These are phyloP conservation scores for Salix caprea DNA, from an alignment of 345 rosid genomes.

Conservation along the genomic window DNA sequence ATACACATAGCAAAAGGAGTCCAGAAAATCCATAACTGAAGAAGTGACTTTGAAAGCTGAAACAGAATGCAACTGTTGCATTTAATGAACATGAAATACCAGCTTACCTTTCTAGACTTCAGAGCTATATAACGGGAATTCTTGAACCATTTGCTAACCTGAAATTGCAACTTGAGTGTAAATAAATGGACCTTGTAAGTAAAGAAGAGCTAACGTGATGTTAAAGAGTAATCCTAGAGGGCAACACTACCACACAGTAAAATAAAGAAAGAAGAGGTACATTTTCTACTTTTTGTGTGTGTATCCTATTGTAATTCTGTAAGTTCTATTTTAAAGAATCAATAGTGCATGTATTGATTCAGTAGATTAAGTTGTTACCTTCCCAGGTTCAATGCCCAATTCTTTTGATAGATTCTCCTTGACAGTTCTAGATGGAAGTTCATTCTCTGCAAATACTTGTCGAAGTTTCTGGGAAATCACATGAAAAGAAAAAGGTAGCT, in stretches of 20 bases:
- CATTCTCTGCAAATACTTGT: conserved; percentile 80
- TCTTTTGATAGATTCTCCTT: conserved; percentile 77
- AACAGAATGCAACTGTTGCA: background rate
- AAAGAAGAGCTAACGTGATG: background rate
- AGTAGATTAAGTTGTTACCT: conserved; percentile 42
- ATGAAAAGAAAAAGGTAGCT: conserved; percentile 8
- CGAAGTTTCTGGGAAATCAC: conserved; percentile 74
- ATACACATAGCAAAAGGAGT: background rate
- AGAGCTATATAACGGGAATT: conserved; percentile 82
- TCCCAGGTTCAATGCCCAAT: conserved; percentile 73
- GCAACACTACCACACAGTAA: background rate
- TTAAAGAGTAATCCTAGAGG: background rate
- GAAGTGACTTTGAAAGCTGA: background rate
- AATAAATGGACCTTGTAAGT: conserved; percentile 13
- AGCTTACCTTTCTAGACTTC: conserved; percentile 72
- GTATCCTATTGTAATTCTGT: background rate
- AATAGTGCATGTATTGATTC: background rate
- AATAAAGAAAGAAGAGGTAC: background rate
- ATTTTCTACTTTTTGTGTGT: background rate
- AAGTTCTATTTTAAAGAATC: background rate
- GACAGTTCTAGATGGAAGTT: conserved; percentile 79
- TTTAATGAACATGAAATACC: background rate
- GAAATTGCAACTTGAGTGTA: conserved; percentile 27
- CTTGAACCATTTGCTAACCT: conserved; percentile 99
- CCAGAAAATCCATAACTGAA: background rate